phyloP scores from a whole-genome alignment of 2,329 filamentous ascomycete species.

The Pyricularia sp. region DNA sequence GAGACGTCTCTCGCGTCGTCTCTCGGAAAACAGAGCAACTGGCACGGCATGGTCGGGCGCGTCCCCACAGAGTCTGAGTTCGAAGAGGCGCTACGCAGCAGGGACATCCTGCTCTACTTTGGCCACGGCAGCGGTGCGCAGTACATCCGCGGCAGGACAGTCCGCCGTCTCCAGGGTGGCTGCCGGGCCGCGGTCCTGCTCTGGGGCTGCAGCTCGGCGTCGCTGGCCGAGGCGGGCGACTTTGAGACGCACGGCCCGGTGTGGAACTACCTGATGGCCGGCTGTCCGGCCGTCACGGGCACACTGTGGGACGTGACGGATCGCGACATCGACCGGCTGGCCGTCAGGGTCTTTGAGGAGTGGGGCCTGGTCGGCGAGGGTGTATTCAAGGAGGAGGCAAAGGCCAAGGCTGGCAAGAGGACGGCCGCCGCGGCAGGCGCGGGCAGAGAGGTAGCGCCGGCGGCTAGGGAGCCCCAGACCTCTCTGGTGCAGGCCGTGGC shows the following conservation, averaged over 20 bases:
- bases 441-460: neutral
- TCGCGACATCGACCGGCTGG: conserved; percentile 90
- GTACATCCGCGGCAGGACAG: conserved; percentile 75
- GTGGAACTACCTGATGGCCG: conserved; percentile 83
- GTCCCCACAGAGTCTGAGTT: conserved; percentile 70
- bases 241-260: conserved; percentile 88
- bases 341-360: conserved; percentile 61
- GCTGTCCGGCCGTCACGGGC: conserved; percentile 73
- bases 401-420: conserved; percentile 8
- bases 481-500: conserved; percentile 73
- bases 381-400: conserved; percentile 15
- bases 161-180: conserved; percentile 57
- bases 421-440: conserved; percentile 8
- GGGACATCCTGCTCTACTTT: conserved; percentile 79
- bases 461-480: conserved; percentile 13
- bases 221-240: conserved; percentile 65
- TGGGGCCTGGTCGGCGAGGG: conserved; percentile 62
- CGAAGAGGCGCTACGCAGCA: conserved; percentile 47
- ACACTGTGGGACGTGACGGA: conserved; percentile 98
- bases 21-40: conserved; percentile 20
- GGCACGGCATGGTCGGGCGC: conserved; percentile 56
- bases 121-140: conserved; percentile 91
- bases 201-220: conserved; percentile 87
- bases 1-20: conserved; percentile 44
- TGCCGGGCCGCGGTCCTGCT: conserved; percentile 71